Evolutionary conservation across 2,329 filamentous ascomycete species (phyloP).

Genomic region (Arthrobotrys musiformis): DNA sequence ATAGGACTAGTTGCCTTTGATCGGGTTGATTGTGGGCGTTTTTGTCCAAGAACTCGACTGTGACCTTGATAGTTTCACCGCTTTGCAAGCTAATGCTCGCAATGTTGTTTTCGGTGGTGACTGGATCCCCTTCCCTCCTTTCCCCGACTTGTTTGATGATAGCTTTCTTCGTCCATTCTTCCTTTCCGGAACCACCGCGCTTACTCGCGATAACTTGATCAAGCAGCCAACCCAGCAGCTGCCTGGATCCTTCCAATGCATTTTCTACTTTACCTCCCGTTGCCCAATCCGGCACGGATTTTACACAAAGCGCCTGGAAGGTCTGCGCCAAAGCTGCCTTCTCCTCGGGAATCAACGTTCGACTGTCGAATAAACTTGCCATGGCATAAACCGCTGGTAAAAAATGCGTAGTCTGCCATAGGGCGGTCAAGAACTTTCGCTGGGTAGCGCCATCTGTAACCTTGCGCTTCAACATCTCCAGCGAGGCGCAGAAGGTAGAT

Average conservation of each 20-base stretch:
- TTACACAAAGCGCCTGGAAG: slow-evolving; percentile 46
- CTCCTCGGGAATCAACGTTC: slow-evolving; percentile 35
- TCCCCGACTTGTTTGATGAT: slow-evolving; percentile 40
- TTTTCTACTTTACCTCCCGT: slow-evolving; percentile 41
- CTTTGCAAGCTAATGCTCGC: slow-evolving; percentile 27
- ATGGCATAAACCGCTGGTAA: slow-evolving; percentile 45
- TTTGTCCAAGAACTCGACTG: slow-evolving; percentile 47
- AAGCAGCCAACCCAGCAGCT: slow-evolving; percentile 49
- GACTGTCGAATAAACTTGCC: slow-evolving; percentile 43
- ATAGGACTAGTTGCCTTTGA: slow-evolving; percentile 34
- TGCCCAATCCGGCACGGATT: slow-evolving; percentile 47
- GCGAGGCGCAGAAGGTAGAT: slow-evolving; percentile 45
- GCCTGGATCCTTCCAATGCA: slow-evolving; percentile 45
- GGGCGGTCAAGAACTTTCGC: slow-evolving; percentile 42
- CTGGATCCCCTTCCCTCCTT: slow-evolving; percentile 25
- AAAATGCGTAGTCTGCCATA: slow-evolving; percentile 55
- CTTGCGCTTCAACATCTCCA: slow-evolving; percentile 53
- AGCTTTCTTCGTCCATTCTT: slow-evolving; percentile 49
- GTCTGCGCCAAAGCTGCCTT: slow-evolving; percentile 50
- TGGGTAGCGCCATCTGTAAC: slow-evolving; percentile 42
- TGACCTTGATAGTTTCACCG: slow-evolving; percentile 45
- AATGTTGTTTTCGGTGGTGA: slow-evolving; percentile 45
- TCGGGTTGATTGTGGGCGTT: slow-evolving; percentile 26
- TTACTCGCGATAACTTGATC: slow-evolving; percentile 47
- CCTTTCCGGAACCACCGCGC: slow-evolving; percentile 47